Percentiles rank a stretch among this genome's conserved stretches.
phyloP scores from a whole-genome alignment of 176 grass and related monocot genomes.

The Triticum monococcum region DNA sequence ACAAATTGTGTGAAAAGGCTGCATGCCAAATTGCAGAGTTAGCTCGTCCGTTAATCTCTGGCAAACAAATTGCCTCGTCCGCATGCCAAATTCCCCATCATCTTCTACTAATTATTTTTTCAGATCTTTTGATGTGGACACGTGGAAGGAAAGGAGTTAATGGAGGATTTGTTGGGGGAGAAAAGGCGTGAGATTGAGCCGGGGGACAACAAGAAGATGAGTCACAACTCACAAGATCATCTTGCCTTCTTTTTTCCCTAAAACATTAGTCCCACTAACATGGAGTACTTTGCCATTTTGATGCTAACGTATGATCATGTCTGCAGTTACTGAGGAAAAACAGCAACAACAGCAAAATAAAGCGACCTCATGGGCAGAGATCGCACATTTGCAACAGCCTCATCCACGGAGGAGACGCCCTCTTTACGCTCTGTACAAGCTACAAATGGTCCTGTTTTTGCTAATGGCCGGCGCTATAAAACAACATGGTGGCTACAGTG shows the following conservation, averaged over 20 bases:
- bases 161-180: neutral
- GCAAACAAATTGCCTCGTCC: neutral
- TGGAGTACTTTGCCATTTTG: neutral
- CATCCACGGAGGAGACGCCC: neutral
- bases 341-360: neutral
- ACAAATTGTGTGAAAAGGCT: neutral
- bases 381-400: neutral
- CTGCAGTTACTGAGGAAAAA: neutral
- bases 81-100: neutral
- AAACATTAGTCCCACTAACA: neutral
- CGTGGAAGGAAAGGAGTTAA: neutral
- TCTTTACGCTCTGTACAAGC: neutral
- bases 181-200: neutral
- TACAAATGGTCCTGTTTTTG: neutral
- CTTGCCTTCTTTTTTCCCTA: neutral
- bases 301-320: neutral
- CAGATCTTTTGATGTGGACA: neutral
- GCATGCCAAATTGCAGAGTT: too few species aligned
- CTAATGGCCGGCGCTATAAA: neutral
- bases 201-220: neutral
- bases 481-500: neutral
- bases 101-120: neutral
- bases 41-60: neutral
- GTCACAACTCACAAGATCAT: neutral
- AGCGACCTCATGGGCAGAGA: neutral